Conservation (phyloP, 2,329 filamentous ascomycete species). For the Alternaria brassicae region DNA sequence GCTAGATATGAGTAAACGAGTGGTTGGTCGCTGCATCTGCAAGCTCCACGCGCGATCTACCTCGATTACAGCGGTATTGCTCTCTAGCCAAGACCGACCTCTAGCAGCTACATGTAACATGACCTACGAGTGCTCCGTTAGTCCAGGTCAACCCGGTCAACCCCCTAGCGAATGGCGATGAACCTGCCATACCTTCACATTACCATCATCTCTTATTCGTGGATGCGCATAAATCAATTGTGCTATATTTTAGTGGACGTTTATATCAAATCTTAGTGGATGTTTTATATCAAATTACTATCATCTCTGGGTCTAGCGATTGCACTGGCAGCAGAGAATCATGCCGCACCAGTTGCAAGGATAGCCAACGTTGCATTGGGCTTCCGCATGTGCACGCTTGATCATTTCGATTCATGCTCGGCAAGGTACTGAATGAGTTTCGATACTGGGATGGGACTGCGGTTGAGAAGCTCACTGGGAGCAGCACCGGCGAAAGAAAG, state of each 20-base stretch:
- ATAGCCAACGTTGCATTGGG: conserved; percentile 6
- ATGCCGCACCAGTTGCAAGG: conserved; percentile 15
- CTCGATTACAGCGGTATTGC: background rate
- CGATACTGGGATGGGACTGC: conserved; percentile 1
- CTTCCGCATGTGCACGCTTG: conserved; percentile 10
- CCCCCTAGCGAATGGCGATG: background rate
- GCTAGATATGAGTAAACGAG: background rate
- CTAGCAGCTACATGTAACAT: background rate
- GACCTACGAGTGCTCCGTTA: background rate
- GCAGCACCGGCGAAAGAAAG: conserved; percentile 8
- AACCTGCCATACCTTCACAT: background rate
- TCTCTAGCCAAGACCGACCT: background rate
- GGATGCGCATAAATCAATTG: too few species aligned
- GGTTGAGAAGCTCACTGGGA: background rate
- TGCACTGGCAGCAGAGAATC: conserved; percentile 15
- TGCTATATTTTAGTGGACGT: too few species aligned
- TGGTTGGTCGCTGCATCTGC: background rate
- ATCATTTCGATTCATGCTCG: conserved; percentile 11
- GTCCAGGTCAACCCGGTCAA: background rate
- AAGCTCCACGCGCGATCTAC: background rate
- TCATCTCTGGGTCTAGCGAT: background rate
- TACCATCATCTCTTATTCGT: too few species aligned
- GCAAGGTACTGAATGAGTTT: conserved; percentile 3
- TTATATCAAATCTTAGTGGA: too few species aligned
- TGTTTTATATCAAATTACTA: too few species aligned